A percentile compares a stretch with the other conserved stretches of the same genome.
Evolutionary conservation across 345 rosid genomes (phyloP).

Genomic region (Salix brachista): DNA sequence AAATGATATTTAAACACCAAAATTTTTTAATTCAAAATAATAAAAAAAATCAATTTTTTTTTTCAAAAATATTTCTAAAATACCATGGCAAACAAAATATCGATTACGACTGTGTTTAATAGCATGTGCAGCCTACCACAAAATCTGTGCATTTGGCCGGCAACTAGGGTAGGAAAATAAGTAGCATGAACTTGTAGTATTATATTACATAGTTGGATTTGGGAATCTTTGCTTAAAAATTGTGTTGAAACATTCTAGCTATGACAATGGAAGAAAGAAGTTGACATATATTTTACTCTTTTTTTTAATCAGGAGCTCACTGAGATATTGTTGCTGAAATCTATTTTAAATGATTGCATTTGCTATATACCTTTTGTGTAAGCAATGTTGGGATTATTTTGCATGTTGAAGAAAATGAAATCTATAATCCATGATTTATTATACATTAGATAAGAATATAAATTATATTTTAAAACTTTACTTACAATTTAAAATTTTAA

Average conservation of each 20-base stretch:
- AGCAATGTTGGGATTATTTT: background rate
- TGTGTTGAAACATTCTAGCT: background rate
- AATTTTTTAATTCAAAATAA: background rate
- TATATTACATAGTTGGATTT: background rate
- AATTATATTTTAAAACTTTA: too few relatives aligned
- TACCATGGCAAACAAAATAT: too few relatives aligned
- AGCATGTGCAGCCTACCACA: constrained; percentile 21
- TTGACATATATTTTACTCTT: background rate
- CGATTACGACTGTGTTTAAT: background rate
- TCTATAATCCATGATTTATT: background rate
- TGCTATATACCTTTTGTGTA: background rate
- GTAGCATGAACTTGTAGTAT: background rate
- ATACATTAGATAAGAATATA: accelerated
- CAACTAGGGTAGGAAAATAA: background rate
- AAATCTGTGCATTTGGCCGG: constrained; percentile 7
- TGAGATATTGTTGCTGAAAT: background rate
- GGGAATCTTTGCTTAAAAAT: background rate
- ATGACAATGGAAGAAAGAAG: background rate
- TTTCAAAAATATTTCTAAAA: background rate
- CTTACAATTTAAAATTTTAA: accelerated
- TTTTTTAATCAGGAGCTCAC: background rate
- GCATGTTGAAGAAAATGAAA: background rate
- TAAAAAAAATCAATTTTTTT: background rate
- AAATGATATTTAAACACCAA: too few relatives aligned
- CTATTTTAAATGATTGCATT: constrained; percentile 1